Evolutionary conservation across 805 yeast genomes (phyloP).

Genomic region (Pichia occidentalis): DNA sequence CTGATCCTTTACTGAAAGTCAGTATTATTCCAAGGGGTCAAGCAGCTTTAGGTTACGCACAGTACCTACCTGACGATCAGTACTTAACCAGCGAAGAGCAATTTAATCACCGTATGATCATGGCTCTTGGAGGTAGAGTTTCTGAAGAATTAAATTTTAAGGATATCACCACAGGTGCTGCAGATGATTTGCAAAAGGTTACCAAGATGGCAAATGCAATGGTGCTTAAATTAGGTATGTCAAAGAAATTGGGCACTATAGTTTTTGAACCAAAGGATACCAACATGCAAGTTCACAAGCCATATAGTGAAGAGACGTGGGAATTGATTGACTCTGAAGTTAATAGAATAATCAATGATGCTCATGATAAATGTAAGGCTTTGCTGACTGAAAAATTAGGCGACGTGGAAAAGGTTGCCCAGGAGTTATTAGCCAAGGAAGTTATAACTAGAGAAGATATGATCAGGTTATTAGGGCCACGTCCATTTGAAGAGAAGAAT

Average conservation of each 20-base stretch:
- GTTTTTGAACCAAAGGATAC: slow-evolving; percentile 66
- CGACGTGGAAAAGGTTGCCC: slow-evolving; percentile 81
- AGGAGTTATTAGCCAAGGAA: slow-evolving; percentile 78
- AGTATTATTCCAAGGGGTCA: slow-evolving; percentile 96
- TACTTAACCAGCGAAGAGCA: slow-evolving; percentile 75
- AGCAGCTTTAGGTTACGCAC: slow-evolving; percentile 97
- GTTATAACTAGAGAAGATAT: slow-evolving; percentile 91
- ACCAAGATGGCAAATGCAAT: slow-evolving; percentile 88
- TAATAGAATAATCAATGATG: slow-evolving; percentile 65
- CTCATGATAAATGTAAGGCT: slow-evolving; percentile 64
- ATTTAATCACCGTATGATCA: slow-evolving; percentile 76
- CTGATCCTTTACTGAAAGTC: slow-evolving; percentile 92
- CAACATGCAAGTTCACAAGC: slow-evolving; percentile 48
- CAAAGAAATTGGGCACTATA: slow-evolving; percentile 76
- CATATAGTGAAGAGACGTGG: slow-evolving; percentile 85
- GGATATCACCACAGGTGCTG: slow-evolving; percentile 93
- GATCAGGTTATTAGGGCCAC: slow-evolving; percentile 79
- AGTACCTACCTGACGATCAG: slow-evolving; percentile 90
- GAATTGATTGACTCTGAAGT: slow-evolving; percentile 77
- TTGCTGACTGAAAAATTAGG: slow-evolving; percentile 62
- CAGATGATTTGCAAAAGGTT: slow-evolving; percentile 94
- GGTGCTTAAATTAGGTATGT: slow-evolving; percentile 94
- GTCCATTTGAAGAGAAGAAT: slow-evolving; percentile 87
- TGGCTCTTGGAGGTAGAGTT: slow-evolving; percentile 97
- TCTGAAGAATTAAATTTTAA: slow-evolving; percentile 89